phyloP scores from a whole-genome alignment of 768 basidiomycete species.

The Rhodotorula diobovata region DNA sequence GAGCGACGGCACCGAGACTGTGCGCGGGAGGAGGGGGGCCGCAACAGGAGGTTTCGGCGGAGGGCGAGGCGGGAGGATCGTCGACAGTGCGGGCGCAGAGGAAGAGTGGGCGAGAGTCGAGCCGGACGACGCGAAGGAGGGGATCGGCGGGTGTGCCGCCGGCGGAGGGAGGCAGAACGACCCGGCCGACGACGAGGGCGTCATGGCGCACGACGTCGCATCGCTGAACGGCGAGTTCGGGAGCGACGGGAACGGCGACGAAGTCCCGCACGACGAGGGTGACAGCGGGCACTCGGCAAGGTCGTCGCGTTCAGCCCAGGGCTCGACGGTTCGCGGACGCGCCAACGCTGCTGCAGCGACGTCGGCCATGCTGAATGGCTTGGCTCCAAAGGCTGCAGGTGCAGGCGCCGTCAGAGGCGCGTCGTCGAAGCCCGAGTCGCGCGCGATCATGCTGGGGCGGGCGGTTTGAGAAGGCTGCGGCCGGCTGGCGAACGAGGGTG shows the following conservation, averaged over 20 bases:
- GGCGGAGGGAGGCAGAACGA: slow-evolving; percentile 31
- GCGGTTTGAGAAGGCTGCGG: neutral
- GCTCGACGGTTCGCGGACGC: slow-evolving; percentile 23
- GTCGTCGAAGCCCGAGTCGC: neutral
- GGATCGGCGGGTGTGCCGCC: neutral
- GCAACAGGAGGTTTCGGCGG: slow-evolving; percentile 5
- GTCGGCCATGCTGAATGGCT: slow-evolving; percentile 34
- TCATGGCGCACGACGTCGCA: slow-evolving; percentile 39
- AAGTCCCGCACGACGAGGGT: slow-evolving; percentile 20
- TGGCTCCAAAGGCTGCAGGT: neutral
- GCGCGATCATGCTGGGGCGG: neutral
- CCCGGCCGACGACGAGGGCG: slow-evolving; percentile 33
- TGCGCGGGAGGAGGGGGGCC: neutral
- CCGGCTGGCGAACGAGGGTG: neutral
- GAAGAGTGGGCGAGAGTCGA: neutral
- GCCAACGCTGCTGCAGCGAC: slow-evolving; percentile 29
- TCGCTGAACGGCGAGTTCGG: slow-evolving; percentile 27
- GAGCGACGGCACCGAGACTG: slow-evolving; percentile 10
- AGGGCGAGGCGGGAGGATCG: slow-evolving; percentile 16
- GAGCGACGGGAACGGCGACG: slow-evolving; percentile 9
- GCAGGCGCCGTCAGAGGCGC: neutral
- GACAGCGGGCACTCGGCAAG: slow-evolving; percentile 26
- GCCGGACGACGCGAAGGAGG: slow-evolving; percentile 4
- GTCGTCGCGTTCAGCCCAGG: slow-evolving; percentile 34
- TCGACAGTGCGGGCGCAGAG: neutral